phyloP scores from a whole-genome alignment of 2,329 filamentous ascomycete genomes.

The Colletotrichum falcatum region DNA sequence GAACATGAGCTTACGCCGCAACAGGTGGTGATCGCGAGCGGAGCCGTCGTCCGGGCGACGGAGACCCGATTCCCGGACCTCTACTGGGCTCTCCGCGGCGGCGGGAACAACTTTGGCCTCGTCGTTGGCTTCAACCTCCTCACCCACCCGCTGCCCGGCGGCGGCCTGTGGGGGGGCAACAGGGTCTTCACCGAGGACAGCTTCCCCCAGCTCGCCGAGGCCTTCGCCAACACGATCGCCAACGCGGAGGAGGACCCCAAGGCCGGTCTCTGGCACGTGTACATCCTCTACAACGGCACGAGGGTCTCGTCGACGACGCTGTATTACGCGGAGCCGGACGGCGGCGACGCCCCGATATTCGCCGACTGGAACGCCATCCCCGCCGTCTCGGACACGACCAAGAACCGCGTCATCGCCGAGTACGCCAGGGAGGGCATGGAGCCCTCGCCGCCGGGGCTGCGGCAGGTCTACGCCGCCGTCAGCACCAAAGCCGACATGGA shows the following conservation, averaged over 20 bases:
- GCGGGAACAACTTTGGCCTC: conserved; percentile 68
- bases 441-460: conserved; percentile 40
- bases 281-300: conserved; percentile 37
- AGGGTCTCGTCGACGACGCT: conserved; percentile 49
- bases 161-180: conserved; percentile 54
- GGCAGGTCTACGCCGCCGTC: conserved; percentile 43
- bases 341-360: conserved; percentile 51
- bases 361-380: conserved; percentile 51
- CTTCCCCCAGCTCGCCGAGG: conserved; percentile 47
- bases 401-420: conserved; percentile 36
- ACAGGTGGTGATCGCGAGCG: conserved; percentile 58
- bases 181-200: conserved; percentile 48
- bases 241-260: conserved; percentile 50
- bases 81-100: conserved; percentile 68
- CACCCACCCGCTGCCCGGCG: conserved; percentile 50
- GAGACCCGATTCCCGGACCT: conserved; percentile 60
- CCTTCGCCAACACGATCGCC: conserved; percentile 48
- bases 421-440: conserved; percentile 37
- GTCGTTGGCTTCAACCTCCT: conserved; percentile 62
- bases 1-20: neutral
- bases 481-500: conserved; percentile 42
- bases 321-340: conserved; percentile 53
- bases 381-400: conserved; percentile 46
- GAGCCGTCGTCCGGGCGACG: conserved; percentile 56
- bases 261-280: conserved; percentile 51